Evolutionary conservation across 768 basidiomycete genomes (phyloP), one percentile per base, ranked within the genome.

Genomic region (Postia placenta): DNA sequence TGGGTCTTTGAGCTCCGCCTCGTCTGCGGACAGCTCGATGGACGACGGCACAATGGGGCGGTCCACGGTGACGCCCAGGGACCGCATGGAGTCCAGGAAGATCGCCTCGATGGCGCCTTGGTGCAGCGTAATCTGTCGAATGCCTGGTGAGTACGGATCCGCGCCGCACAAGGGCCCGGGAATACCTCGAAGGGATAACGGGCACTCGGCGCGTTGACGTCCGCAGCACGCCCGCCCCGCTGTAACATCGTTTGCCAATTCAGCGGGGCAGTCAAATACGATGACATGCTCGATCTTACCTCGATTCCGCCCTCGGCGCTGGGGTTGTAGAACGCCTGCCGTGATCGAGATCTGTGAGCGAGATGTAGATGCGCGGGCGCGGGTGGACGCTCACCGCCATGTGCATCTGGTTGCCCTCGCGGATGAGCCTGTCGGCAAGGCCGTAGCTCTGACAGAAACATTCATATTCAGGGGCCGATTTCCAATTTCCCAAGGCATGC

Each of bases 261-360:
- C 30, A 5, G 11, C 38, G 1, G 11, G 39, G 23, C 7, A 25
- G 30, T 33, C 4, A 12, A 30, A 41, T 14, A n/a, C n/a, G n/a
- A n/a, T n/a, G n/a, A n/a, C 23, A 42, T 43, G 15, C 42, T 4
- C 11, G 20, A 19, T 2, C 65, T 33, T 42, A 81, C 86, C 70
- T 82, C 74, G 30, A 89, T 85, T 3, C 74, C 81, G 14, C 83
- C 83, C 27, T 73, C 56, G 1, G 69, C 64, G 19, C 72, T 68
- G 2, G 87, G 86, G 55, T 87, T 84, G 58, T 88, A 89, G 62
- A 88, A 87, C 6, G 85, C 80, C 87, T 89, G 41, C 3, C 22
- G 27, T 15, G 45, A 35, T 22, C 9, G 7, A 33, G 30, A 17
- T 39, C 17, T 9, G 7, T 14, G 15, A n/a, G n/a, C n/a, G n/a